These are phyloP conservation scores for Dactylellina sp. DNA, from an alignment of 2,329 filamentous ascomycete genomes.

Conservation along the genomic window DNA sequence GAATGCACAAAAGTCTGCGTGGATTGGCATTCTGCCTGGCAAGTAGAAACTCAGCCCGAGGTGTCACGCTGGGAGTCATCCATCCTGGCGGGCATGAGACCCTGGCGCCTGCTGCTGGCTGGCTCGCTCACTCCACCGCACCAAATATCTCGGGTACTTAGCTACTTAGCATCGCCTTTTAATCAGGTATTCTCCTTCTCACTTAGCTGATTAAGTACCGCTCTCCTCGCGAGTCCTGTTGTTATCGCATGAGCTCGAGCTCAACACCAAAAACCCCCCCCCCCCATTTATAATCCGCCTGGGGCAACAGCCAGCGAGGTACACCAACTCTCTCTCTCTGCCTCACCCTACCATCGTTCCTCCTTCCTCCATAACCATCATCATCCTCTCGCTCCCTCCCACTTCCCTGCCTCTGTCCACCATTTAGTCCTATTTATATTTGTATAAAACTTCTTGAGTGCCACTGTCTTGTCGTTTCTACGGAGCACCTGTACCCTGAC, in stretches of 20 bases:
- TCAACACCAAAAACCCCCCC: neutral
- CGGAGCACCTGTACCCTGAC: no score
- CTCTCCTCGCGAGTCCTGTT: neutral
- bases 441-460: no score
- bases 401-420: slow-evolving; percentile 3
- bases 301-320: neutral
- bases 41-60: slow-evolving; percentile 9
- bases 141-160: neutral
- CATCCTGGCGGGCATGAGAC: slow-evolving; percentile 43
- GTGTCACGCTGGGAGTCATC: slow-evolving; percentile 51
- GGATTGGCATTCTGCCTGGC: slow-evolving; percentile 16
- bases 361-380: neutral
- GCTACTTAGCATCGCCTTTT: no score
- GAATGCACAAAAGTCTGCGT: no score
- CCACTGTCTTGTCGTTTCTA: no score
- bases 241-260: slow-evolving; percentile 5
- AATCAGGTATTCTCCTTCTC: no score
- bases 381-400: neutral
- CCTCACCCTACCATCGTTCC: neutral
- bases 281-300: slow-evolving; percentile 9
- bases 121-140: neutral
- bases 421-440: neutral
- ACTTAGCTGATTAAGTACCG: neutral
- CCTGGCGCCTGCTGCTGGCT: slow-evolving; percentile 36
- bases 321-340: neutral